Conservation (phyloP, 805 yeast species). For the Wickerhamiella hasegawae region DNA sequence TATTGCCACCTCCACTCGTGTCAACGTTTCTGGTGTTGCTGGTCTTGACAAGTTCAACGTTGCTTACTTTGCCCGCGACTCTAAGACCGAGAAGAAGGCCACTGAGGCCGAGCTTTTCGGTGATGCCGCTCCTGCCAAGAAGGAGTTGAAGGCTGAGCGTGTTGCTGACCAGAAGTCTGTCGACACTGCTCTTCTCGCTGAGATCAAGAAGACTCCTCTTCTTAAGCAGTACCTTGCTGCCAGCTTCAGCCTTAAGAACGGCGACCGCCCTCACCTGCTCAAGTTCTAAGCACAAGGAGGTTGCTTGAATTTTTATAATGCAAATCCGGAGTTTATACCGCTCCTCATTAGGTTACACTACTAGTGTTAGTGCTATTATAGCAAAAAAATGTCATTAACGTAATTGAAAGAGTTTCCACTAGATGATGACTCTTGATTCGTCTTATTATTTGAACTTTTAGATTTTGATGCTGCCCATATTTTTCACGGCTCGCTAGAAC, state of each 20-base stretch:
- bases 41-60: conserved; percentile 74
- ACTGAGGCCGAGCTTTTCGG: conserved; percentile 81
- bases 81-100: conserved; percentile 63
- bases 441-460: no score
- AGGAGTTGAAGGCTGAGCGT: conserved; percentile 83
- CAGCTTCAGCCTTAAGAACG: conserved; percentile 91
- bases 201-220: conserved; percentile 93
- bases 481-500: no score
- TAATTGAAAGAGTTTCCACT: no score
- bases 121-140: conserved; percentile 59
- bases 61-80: conserved; percentile 94
- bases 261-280: conserved; percentile 97
- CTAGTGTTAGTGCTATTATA: no score
- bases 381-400: no score
- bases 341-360: no score
- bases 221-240: conserved; percentile 93
- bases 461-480: no score
- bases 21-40: conserved; percentile 63
- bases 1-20: conserved; percentile 93
- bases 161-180: conserved; percentile 91
- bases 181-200: conserved; percentile 81
- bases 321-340: no score
- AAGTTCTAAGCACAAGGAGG: conserved; percentile 78
- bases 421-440: no score
- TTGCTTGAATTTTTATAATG: no score